Evolutionary conservation across 345 rosid genomes (phyloP), one percentile per base, ranked within the genome.

Genomic region (Stellera chamaejasme): DNA sequence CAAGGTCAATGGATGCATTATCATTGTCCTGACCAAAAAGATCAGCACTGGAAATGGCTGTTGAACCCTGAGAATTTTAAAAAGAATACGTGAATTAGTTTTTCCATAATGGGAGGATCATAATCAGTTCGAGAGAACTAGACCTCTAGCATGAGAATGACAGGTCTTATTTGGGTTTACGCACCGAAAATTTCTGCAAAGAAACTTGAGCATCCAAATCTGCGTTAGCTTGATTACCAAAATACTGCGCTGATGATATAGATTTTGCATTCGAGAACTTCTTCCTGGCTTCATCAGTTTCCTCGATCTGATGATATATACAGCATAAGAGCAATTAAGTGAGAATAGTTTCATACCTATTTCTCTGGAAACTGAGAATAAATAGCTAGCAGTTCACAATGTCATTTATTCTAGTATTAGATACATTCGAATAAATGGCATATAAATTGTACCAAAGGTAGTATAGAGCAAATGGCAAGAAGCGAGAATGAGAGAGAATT

Each of bases 41-140:
- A 76, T 90, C 99, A 57, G 96, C 91, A 63, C 97, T 90, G 54
- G 99, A 94, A 49, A 94, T 94, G 36, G 99, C 85, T 8, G 96
- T 10, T 23, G 97, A 94, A 64, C 93, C 77, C 99, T 94, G 74
- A 3, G 66, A 46, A 54, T 16, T 15, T 19, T 19, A 19, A 19
- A 19, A 62, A 27, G 45, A 45, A 16, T 11, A 39, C 12, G 3
- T 5, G 39, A 32, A 32, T 32, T 32, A 32, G 39, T 32, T 32
- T 8, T 8, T 32, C 5, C 39, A 32, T 8, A 32, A 32, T 32
- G 9, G 39, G 39, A 32, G 39, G 39, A 32, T 8, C 39, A 32
- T 1, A 32, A 32, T 32, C 7, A 23, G 13, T 11, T 51, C 36
- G 10, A 25, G 25, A 10, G 36, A 25, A 23, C 41, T 10, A 36